Evolutionary conservation across 768 basidiomycete species (phyloP).

Genomic region (Asterophora lycoperdoides): DNA sequence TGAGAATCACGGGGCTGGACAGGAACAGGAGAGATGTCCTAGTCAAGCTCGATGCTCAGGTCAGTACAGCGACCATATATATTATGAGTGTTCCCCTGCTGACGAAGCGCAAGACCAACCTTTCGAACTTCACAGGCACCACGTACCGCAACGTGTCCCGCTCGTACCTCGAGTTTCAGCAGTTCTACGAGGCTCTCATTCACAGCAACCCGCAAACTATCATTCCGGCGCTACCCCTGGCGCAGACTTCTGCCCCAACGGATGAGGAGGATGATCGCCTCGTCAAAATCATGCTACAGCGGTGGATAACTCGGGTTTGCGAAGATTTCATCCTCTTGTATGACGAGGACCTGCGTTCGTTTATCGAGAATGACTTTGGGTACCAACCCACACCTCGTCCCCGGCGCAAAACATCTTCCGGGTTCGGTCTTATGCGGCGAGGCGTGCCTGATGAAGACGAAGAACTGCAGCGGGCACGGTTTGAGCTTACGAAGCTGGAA

Average conservation of each 20-base stretch:
- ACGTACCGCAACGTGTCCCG: constrained; percentile 93
- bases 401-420: constrained; percentile 65
- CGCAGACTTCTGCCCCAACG: constrained; percentile 93
- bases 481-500: constrained; percentile 90
- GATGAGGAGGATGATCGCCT: constrained; percentile 98
- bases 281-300: constrained; percentile 90
- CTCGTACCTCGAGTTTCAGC: constrained; percentile 92
- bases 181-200: constrained; percentile 87
- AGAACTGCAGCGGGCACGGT: constrained; percentile 82
- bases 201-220: constrained; percentile 95
- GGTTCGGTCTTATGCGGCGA: constrained; percentile 73
- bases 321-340: constrained; percentile 84
- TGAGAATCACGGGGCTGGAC: constrained; percentile 87
- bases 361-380: constrained; percentile 97
- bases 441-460: constrained; percentile 93
- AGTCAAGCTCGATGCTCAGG: constrained; percentile 93
- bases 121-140: constrained; percentile 84
- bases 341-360: constrained; percentile 92
- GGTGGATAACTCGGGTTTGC: constrained; percentile 91
- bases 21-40: constrained; percentile 93
- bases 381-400: constrained; percentile 82
- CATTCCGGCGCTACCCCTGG: constrained; percentile 90
- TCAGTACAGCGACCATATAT: constrained; percentile 32
- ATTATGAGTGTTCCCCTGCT: background rate
- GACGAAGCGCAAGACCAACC: constrained; percentile 66